Base-by-base conservation (phyloP, 2,329 filamentous ascomycete genomes). In the Periconia macrospinosa region DNA sequence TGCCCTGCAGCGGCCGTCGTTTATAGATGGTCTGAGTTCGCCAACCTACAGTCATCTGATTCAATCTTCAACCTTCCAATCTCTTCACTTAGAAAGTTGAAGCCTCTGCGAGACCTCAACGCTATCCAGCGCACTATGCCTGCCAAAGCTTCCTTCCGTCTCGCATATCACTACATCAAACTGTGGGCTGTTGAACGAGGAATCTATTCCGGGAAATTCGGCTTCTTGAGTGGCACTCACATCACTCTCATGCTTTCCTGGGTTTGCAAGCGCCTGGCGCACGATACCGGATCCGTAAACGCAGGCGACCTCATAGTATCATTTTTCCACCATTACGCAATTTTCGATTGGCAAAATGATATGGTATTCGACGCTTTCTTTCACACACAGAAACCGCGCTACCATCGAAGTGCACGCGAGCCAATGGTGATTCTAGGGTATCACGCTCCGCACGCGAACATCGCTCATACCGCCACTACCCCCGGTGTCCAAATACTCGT, bases 151-250 rank as follows among this genome's bases (percentile, higher is more conserved):
- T 75, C 79, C 10, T 90, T 88, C 65, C 79, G 81, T 7, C 61
- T 81, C 8, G 84, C 85, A 0, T 83, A 87, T 61, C 79, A 83
- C 1, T 76, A 81, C 51, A 79, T 90, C 64, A 86, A 83, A 62
- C 74, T 79, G 1, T 90, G 86, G 86, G 84, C 86, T 1, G 78
- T 79, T 50, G 73, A 78, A 11, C 79, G 83, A 7, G 87, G 87
- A 1, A 76, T 90, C 15, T 89, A 89, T 66, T 81, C 84, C 0
- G 80, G 85, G 1, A 83, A 80, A 45, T 88, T 88, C 60, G 87
- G 87, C 0, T 86, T 84, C 55, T 75, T 90, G 0, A 81, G 84
- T 6, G 86, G 86, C 3, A 83, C 88, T 18, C 86, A 89, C 59
- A 82, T 90, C 49, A 81, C 83, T 0, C 71, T 88, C 19, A 76